A percentile compares a stretch with the other conserved stretches of the same genome.
phyloP scores from a whole-genome alignment of 83 land plant genomes.

The Larix sibirica region DNA sequence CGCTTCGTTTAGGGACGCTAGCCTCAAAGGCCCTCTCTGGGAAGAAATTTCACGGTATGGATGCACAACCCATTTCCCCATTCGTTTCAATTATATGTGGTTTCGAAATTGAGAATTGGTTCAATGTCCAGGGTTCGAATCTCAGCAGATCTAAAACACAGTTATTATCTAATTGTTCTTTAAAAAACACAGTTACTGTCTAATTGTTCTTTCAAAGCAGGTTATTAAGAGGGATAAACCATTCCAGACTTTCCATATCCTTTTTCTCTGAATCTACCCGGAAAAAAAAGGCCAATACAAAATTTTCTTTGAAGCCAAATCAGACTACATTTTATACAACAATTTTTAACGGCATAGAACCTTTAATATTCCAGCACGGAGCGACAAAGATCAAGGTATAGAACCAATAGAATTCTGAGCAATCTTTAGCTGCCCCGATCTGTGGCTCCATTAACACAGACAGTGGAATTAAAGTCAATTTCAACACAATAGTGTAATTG shows the following conservation, averaged over 20 bases:
- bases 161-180: not conserved
- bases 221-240: not conserved
- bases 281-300: no score
- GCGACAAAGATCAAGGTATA: no score
- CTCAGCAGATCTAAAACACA: not conserved
- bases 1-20: slow-evolving; percentile 74
- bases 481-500: no score
- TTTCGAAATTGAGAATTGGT: not conserved
- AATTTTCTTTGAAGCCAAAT: not conserved
- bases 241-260: not conserved
- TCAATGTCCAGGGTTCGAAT: not conserved
- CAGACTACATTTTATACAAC: not conserved
- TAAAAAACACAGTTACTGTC: not conserved
- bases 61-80: not conserved
- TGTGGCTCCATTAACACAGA: no score
- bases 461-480: no score
- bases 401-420: no score
- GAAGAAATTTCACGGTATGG: slow-evolving; percentile 89
- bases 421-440: no score
- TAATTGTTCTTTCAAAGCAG: not conserved
- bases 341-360: no score
- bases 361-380: no score
- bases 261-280: not conserved
- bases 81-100: slow-evolving; percentile 8
- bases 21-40: slow-evolving; percentile 93